These are phyloP conservation scores for Neoboletus brunneissimus DNA, from an alignment of 768 basidiomycete species.

Conservation along the genomic window DNA sequence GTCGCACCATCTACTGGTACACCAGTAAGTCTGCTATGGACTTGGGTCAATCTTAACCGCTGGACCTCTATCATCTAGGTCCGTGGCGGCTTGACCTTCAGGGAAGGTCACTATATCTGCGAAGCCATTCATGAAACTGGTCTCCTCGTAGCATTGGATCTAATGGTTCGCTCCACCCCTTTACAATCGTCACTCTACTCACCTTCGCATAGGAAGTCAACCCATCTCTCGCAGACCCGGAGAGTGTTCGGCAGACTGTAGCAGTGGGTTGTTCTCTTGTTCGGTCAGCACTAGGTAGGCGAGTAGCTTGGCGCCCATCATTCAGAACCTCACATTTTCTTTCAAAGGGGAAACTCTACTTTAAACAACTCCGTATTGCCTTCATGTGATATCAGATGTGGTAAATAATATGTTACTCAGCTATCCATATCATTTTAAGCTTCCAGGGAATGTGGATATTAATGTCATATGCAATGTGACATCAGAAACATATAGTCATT, in stretches of 20 bases:
- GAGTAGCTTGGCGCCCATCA: neutral
- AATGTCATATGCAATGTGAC: neutral
- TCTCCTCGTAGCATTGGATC: conserved; percentile 84
- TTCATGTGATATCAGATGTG: neutral
- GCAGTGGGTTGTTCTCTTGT: conserved; percentile 86
- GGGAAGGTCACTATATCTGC: conserved; percentile 98
- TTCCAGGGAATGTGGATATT: neutral
- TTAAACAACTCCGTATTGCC: conserved; percentile 9
- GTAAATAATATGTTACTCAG: conserved; percentile 1
- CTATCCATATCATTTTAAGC: neutral
- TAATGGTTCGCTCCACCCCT: conserved; percentile 65
- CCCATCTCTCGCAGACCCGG: conserved; percentile 79
- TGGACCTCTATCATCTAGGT: conserved; percentile 44
- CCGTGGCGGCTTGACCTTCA: conserved; percentile 91
- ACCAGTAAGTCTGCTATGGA: conserved; percentile 50
- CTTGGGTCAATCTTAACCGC: neutral
- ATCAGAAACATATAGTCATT: neutral
- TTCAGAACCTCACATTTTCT: conserved; percentile 4
- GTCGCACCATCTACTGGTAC: conserved; percentile 97
- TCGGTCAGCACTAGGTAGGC: conserved; percentile 75
- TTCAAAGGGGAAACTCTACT: conserved; percentile 35
- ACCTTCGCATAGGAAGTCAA: conserved; percentile 77
- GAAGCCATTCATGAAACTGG: conserved; percentile 93
- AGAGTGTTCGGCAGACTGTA: conserved; percentile 81
- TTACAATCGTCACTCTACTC: conserved; percentile 1